These are phyloP conservation scores for Gossypium trilobum DNA, from an alignment of 441 rosid species.

Conservation along the genomic window DNA sequence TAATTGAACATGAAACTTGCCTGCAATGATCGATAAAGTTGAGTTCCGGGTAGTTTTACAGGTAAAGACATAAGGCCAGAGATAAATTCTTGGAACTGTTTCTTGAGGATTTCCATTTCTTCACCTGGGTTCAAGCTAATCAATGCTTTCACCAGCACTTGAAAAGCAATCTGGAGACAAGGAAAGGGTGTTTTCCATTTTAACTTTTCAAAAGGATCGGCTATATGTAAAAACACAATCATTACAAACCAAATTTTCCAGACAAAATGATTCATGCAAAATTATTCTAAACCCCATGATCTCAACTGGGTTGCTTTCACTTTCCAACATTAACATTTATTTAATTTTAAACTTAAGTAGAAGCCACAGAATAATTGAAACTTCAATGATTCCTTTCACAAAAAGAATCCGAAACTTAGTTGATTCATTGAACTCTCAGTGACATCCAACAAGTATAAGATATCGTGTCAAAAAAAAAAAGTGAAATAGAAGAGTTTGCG, in stretches of 20 bases:
- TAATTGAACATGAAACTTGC: constrained; percentile 23
- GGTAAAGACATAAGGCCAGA: constrained; percentile 92
- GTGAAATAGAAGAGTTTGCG: background rate
- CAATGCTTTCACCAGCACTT: constrained; percentile 81
- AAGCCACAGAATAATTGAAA: constrained; percentile 30
- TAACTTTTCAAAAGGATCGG: constrained; percentile 20
- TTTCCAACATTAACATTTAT: constrained; percentile 26
- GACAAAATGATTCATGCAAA: constrained; percentile 43
- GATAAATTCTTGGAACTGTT: constrained; percentile 72
- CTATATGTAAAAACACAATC: constrained; percentile 13
- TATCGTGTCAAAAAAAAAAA: background rate
- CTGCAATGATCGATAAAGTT: constrained; percentile 75
- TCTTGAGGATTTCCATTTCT: constrained; percentile 58
- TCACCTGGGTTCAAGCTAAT: constrained; percentile 77
- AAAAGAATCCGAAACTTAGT: background rate
- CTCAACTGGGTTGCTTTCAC: constrained; percentile 22
- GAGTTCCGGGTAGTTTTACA: constrained; percentile 76
- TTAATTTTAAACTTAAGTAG: constrained; percentile 15
- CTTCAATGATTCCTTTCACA: constrained; percentile 21
- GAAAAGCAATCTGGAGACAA: constrained; percentile 66
- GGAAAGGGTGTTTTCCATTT: constrained; percentile 4
- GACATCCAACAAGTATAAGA: background rate
- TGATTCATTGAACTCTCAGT: background rate
- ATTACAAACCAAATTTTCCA: constrained; percentile 24
- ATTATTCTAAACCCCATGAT: constrained; percentile 34